These are phyloP conservation scores for Cadophora sp. DNA, from an alignment of 2,329 filamentous ascomycete genomes.

Conservation along the genomic window DNA sequence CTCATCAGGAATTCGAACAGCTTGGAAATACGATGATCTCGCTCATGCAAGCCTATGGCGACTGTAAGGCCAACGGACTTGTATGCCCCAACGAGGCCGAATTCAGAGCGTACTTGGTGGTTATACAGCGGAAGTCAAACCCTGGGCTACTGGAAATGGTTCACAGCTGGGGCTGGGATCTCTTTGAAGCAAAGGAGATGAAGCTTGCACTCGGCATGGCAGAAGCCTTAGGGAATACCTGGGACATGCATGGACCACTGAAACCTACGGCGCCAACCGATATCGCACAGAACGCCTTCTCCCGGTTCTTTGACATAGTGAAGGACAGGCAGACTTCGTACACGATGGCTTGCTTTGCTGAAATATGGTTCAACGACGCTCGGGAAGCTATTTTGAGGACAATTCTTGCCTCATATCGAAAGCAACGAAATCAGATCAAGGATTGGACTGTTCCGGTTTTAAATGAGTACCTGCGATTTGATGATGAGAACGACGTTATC, in stretches of 20 bases:
- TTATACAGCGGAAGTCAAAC: slow-evolving; percentile 63
- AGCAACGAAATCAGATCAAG: slow-evolving; percentile 62
- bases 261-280: slow-evolving; percentile 48
- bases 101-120: slow-evolving; percentile 69
- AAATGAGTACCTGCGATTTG: slow-evolving; percentile 68
- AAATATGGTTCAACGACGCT: slow-evolving; percentile 69
- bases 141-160: slow-evolving; percentile 62
- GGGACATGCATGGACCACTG: slow-evolving; percentile 63
- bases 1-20: slow-evolving; percentile 73
- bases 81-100: slow-evolving; percentile 68
- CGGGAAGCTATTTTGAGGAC: slow-evolving; percentile 64
- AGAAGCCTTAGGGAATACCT: slow-evolving; percentile 64
- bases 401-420: slow-evolving; percentile 60
- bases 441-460: slow-evolving; percentile 64
- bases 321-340: slow-evolving; percentile 64
- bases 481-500: slow-evolving; percentile 70
- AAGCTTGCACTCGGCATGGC: slow-evolving; percentile 66
- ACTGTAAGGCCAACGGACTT: slow-evolving; percentile 64
- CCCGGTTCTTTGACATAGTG: slow-evolving; percentile 66
- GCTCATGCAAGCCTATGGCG: slow-evolving; percentile 70
- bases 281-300: slow-evolving; percentile 56
- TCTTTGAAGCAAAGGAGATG: slow-evolving; percentile 65
- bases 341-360: slow-evolving; percentile 73
- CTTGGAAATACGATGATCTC: slow-evolving; percentile 70
- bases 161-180: slow-evolving; percentile 60